These are phyloP conservation scores for Hyaloscypha variabilis DNA, from an alignment of 495 filamentous ascomycete genomes.

Conservation along the genomic window DNA sequence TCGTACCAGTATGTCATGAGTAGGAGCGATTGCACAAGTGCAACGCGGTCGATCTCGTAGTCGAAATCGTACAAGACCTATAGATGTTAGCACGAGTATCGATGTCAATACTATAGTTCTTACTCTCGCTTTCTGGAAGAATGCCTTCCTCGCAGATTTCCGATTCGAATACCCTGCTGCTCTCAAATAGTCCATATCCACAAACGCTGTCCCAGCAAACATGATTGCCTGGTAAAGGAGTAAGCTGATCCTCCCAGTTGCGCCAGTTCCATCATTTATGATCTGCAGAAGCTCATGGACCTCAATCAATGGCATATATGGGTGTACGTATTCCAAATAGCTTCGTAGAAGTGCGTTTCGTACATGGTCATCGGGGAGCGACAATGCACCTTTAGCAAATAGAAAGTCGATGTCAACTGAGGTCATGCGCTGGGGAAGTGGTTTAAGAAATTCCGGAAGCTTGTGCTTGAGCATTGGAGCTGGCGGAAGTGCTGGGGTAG, in stretches of 20 bases:
- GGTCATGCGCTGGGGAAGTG: slow-evolving; percentile 67
- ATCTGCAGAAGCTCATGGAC: slow-evolving; percentile 70
- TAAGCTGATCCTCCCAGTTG: slow-evolving; percentile 69
- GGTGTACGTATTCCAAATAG: slow-evolving; percentile 83
- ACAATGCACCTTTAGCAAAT: slow-evolving; percentile 72
- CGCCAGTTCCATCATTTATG: slow-evolving; percentile 65
- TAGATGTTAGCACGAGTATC: slow-evolving; percentile 50
- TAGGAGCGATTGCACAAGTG: slow-evolving; percentile 80
- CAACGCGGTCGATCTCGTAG: slow-evolving; percentile 74
- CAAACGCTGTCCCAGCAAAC: slow-evolving; percentile 46
- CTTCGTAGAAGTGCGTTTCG: slow-evolving; percentile 74
- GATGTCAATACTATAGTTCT: slow-evolving; percentile 57
- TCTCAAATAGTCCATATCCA: slow-evolving; percentile 69
- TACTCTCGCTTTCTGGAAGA: slow-evolving; percentile 80
- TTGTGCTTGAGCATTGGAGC: slow-evolving; percentile 30
- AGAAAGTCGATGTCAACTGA: slow-evolving; percentile 78
- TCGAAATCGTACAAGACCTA: slow-evolving; percentile 77
- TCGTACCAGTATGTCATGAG: slow-evolving; percentile 94
- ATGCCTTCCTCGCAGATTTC: slow-evolving; percentile 74
- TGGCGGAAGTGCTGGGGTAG: slow-evolving; percentile 25
- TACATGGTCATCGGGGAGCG: slow-evolving; percentile 64
- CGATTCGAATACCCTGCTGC: slow-evolving; percentile 70
- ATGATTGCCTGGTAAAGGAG: slow-evolving; percentile 44
- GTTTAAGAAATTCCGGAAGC: slow-evolving; percentile 73
- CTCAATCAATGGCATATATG: slow-evolving; percentile 87